Conservation (phyloP, 2,329 filamentous ascomycete genomes). For the Colletotrichum tropicicola region DNA sequence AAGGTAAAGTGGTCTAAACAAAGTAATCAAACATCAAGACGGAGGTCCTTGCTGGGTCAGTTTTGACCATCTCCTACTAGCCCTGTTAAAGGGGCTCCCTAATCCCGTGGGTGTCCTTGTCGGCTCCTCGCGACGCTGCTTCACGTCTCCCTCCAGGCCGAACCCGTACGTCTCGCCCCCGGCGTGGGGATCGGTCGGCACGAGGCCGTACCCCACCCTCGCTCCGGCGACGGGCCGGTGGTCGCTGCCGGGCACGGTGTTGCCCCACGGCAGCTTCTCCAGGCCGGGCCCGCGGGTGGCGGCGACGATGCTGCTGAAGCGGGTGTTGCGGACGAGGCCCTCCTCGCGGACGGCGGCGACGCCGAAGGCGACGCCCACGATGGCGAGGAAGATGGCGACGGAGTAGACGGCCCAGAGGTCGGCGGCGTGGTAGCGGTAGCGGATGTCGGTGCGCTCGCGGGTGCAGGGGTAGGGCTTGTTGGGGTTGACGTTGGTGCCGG, state of each 20-base stretch:
- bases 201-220: constrained; percentile 30
- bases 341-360: constrained; percentile 40
- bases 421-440: constrained; percentile 38
- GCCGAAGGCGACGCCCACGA: constrained; percentile 39
- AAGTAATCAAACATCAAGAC: background rate
- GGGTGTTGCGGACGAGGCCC: constrained; percentile 44
- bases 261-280: constrained; percentile 41
- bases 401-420: constrained; percentile 47
- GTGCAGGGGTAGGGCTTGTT: constrained; percentile 39
- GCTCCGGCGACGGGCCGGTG: constrained; percentile 22
- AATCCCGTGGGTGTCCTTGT: constrained; percentile 15
- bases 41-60: background rate
- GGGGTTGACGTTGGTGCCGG: constrained; percentile 33
- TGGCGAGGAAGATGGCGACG: constrained; percentile 39
- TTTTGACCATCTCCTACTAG: constrained; percentile 22
- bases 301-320: constrained; percentile 49
- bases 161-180: constrained; percentile 39
- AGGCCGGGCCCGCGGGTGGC: constrained; percentile 46
- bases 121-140: constrained; percentile 24
- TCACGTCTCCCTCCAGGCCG: constrained; percentile 41
- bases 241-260: constrained; percentile 9
- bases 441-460: constrained; percentile 37
- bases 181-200: constrained; percentile 30
- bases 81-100: constrained; percentile 15
- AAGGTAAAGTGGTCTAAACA: background rate